Conservation (phyloP, 495 filamentous ascomycete species). For the Penicillium dipodomyicola region DNA sequence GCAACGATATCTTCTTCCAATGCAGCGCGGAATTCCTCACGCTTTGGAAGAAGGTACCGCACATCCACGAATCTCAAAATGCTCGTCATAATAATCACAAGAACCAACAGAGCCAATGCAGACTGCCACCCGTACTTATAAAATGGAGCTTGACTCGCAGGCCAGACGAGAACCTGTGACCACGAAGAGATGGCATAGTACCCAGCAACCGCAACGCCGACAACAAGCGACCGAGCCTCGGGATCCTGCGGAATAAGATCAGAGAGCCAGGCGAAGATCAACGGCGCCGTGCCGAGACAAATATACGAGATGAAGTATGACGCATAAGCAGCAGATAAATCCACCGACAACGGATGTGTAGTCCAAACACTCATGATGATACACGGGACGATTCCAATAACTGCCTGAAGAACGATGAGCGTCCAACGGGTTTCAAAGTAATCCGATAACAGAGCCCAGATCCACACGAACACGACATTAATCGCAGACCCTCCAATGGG, state of each 20-base stretch:
- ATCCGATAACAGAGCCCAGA: conserved; percentile 34
- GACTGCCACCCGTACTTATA: conserved; percentile 36
- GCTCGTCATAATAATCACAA: conserved; percentile 34
- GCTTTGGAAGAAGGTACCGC: conserved; percentile 28
- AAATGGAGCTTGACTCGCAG: conserved; percentile 31
- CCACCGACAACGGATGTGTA: conserved; percentile 20
- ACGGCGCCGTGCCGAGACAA: conserved; percentile 32
- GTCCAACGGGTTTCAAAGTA: conserved; percentile 29
- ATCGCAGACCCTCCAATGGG: conserved; percentile 35
- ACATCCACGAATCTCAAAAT: conserved; percentile 29
- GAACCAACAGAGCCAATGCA: conserved; percentile 26
- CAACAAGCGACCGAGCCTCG: conserved; percentile 28
- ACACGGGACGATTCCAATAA: conserved; percentile 33
- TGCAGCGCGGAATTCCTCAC: conserved; percentile 23
- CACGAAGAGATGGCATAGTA: conserved; percentile 36
- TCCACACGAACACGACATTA: conserved; percentile 37
- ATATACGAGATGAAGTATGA: conserved; percentile 32
- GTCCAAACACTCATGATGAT: conserved; percentile 38
- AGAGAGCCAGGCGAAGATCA: conserved; percentile 34
- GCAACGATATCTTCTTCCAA: conserved; percentile 19
- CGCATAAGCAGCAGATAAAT: conserved; percentile 28
- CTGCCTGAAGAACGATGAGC: conserved; percentile 25
- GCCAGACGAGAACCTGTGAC: conserved; percentile 36
- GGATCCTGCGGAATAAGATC: conserved; percentile 37
- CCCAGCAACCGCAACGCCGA: conserved; percentile 32